These are phyloP conservation scores for Oxyria digyna DNA, from an alignment of 148 eudicot genomes.

Conservation along the genomic window DNA sequence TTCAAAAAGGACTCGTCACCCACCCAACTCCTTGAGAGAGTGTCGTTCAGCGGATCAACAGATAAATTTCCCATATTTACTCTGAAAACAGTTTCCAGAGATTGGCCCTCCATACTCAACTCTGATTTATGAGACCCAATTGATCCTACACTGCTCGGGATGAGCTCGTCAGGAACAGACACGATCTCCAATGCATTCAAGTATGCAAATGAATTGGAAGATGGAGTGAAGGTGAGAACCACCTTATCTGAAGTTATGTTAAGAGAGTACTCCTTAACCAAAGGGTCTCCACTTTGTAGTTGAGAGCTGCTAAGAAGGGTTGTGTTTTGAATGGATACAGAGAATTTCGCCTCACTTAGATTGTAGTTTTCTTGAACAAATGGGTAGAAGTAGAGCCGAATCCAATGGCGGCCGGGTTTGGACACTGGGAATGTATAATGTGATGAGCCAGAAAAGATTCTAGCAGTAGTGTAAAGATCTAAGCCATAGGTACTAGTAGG, in stretches of 20 bases:
- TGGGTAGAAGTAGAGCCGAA: slow-evolving; percentile 71
- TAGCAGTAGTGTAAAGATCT: slow-evolving; percentile 51
- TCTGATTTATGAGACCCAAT: slow-evolving; percentile 19
- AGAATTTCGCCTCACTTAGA: slow-evolving; percentile 42
- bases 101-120: slow-evolving; percentile 29
- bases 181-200: slow-evolving; percentile 77
- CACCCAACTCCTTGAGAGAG: slow-evolving; percentile 70
- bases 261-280: slow-evolving; percentile 53
- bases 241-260: slow-evolving; percentile 45
- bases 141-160: slow-evolving; percentile 39
- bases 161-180: slow-evolving; percentile 60
- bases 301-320: slow-evolving; percentile 43
- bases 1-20: slow-evolving; percentile 40
- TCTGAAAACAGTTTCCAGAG: slow-evolving; percentile 65
- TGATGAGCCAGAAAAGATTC: slow-evolving; percentile 46
- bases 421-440: slow-evolving; percentile 46
- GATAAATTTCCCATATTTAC: slow-evolving; percentile 82
- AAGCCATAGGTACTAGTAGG: slow-evolving; percentile 17
- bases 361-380: slow-evolving; percentile 31
- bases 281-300: slow-evolving; percentile 18
- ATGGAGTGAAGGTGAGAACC: slow-evolving; percentile 47
- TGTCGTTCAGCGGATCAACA: slow-evolving; percentile 43
- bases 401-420: slow-evolving; percentile 56
- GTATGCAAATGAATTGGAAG: slow-evolving; percentile 47
- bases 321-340: slow-evolving; percentile 45